Evolutionary conservation across 2,329 filamentous ascomycete genomes (phyloP).

Genomic region (Talaromyces sp.): DNA sequence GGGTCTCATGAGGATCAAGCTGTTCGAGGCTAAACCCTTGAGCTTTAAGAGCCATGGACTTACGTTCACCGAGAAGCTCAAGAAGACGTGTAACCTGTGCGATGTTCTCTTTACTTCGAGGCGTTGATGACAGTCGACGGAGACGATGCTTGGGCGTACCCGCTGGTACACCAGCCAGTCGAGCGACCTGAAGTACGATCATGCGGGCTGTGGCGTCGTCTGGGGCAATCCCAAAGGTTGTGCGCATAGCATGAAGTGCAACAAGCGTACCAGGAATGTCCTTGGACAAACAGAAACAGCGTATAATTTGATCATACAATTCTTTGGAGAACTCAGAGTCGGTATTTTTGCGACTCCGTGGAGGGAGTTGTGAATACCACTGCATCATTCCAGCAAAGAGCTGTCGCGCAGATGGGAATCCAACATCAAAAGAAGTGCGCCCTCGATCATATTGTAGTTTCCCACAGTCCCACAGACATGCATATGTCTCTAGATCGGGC

Average conservation of each 20-base stretch:
- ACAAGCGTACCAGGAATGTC: constrained; percentile 55
- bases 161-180: constrained; percentile 42
- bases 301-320: constrained; percentile 56
- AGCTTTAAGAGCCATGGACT: constrained; percentile 33
- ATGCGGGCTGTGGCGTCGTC: constrained; percentile 51
- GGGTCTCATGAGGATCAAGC: constrained; percentile 40
- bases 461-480: constrained; percentile 64
- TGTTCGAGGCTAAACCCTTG: constrained; percentile 39
- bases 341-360: constrained; percentile 30
- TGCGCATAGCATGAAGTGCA: constrained; percentile 50
- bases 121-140: constrained; percentile 43
- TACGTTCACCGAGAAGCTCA: constrained; percentile 44
- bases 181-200: constrained; percentile 54
- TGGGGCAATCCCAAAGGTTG: constrained; percentile 50
- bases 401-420: constrained; percentile 48
- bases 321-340: constrained; percentile 49
- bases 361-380: constrained; percentile 44
- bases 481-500: constrained; percentile 70
- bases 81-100: constrained; percentile 49
- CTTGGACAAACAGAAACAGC: constrained; percentile 54
- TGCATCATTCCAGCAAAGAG: constrained; percentile 55
- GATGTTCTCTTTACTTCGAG: constrained; percentile 50
- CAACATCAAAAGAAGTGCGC: constrained; percentile 48
- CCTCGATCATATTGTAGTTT: constrained; percentile 53
- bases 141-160: constrained; percentile 41